Percentiles rank a stretch among this genome's conserved stretches.
These are phyloP conservation scores for Beauveria pseudobassiana DNA, from an alignment of 2,329 filamentous ascomycete genomes.

Conservation along the genomic window DNA sequence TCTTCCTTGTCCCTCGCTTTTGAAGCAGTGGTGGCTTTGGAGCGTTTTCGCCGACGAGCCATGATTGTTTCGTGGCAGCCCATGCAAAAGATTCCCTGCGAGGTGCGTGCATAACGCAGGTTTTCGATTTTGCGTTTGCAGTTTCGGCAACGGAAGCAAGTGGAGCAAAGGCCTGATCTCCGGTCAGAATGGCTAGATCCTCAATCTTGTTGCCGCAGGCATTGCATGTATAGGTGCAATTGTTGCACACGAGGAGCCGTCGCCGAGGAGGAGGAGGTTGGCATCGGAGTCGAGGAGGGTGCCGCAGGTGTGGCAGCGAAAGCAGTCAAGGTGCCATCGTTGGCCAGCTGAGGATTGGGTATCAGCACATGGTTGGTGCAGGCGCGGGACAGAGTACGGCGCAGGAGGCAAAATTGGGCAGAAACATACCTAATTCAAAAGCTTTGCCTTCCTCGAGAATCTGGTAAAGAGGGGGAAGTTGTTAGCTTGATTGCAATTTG, in stretches of 20 bases:
- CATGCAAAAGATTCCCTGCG: constrained; percentile 99
- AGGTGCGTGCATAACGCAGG: constrained; percentile 91
- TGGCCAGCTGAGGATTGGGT: constrained; percentile 62
- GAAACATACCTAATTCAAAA: constrained; percentile 78
- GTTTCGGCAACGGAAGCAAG: constrained; percentile 94
- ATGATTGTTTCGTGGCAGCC: constrained; percentile 95
- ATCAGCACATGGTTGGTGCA: constrained; percentile 19
- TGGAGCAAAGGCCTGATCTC: constrained; percentile 94
- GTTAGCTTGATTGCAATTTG: not conserved
- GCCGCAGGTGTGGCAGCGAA: constrained; percentile 91
- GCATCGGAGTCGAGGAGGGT: constrained; percentile 97
- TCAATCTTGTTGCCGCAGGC: constrained; percentile 97
- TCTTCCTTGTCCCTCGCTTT: constrained; percentile 57
- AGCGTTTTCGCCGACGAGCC: constrained; percentile 83
- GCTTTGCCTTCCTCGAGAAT: constrained; percentile 98
- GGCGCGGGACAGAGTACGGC: not conserved
- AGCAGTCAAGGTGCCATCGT: constrained; percentile 98
- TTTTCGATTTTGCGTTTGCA: constrained; percentile 99
- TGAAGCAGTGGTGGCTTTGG: constrained; percentile 55
- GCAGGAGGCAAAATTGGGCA: constrained; percentile 11
- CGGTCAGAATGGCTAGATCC: constrained; percentile 92
- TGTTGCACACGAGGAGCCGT: constrained; percentile 99
- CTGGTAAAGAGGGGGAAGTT: constrained; percentile 37
- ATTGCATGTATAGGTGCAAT: constrained; percentile 98
- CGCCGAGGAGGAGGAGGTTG: constrained; percentile 91